phyloP scores from a whole-genome alignment of 352 stramenopile genomes.

The Pythium oligandrum region DNA sequence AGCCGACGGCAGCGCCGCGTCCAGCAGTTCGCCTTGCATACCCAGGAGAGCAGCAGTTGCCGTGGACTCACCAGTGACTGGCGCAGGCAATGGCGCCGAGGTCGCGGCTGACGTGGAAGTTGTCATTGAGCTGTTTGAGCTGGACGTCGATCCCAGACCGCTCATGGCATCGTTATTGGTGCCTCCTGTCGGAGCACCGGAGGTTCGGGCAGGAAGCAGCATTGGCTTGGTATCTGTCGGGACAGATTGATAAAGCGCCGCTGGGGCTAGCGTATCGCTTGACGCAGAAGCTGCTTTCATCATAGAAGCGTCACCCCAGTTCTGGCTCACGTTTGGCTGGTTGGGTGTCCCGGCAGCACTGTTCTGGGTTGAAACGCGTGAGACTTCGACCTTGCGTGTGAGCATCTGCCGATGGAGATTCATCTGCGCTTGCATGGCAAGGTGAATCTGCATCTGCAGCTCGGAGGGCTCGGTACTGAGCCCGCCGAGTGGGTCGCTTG shows the following conservation, averaged over 20 bases:
- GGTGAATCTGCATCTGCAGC: slow-evolving; percentile 74
- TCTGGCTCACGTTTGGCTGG: too few relatives aligned
- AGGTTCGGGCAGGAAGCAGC: too few relatives aligned
- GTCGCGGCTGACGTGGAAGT: not conserved
- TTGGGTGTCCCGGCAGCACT: too few relatives aligned
- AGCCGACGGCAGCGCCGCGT: not conserved
- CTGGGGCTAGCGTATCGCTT: too few relatives aligned
- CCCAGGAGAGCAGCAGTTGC: slow-evolving; percentile 2
- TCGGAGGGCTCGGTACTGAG: slow-evolving; percentile 12
- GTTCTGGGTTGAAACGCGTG: slow-evolving; percentile 9
- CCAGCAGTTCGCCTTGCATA: slow-evolving; percentile 1
- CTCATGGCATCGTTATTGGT: slow-evolving; percentile 2
- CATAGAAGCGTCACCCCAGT: too few relatives aligned
- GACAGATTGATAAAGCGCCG: too few relatives aligned
- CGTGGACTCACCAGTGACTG: slow-evolving; percentile 1
- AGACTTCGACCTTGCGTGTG: slow-evolving; percentile 79
- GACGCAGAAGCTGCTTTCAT: too few relatives aligned
- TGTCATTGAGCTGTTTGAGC: too few relatives aligned
- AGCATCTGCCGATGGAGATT: slow-evolving; percentile 86
- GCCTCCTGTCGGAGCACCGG: too few relatives aligned
- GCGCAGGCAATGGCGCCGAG: slow-evolving; percentile 1
- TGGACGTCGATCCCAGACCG: slow-evolving; percentile 1
- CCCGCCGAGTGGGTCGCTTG: too few relatives aligned
- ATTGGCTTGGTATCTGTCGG: too few relatives aligned
- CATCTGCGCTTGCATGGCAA: slow-evolving; percentile 87